Conservation (phyloP, 2,329 filamentous ascomycete genomes). For the Aspergillus awamori region DNA sequence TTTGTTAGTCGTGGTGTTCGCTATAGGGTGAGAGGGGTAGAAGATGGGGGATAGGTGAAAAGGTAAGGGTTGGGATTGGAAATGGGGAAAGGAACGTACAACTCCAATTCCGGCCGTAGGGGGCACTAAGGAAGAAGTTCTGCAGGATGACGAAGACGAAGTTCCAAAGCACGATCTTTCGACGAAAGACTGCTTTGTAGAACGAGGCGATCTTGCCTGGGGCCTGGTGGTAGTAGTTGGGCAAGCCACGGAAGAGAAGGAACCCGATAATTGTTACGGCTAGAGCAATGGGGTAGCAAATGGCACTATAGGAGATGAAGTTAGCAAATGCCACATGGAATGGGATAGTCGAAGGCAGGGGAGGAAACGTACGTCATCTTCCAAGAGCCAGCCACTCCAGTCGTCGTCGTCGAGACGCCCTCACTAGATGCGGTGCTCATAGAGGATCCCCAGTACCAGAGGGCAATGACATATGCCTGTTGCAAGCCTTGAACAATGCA, state of each 20-base stretch:
- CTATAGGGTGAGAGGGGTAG: too few species aligned
- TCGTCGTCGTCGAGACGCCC: conserved; percentile 41
- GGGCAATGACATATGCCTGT: conserved; percentile 64
- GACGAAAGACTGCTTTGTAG: conserved; percentile 62
- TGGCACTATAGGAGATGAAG: conserved; percentile 38
- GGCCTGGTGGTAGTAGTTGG: conserved; percentile 65
- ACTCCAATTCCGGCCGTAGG: conserved; percentile 67
- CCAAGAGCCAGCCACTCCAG: conserved; percentile 44
- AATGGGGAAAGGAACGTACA: conserved; percentile 30
- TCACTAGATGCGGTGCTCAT: conserved; percentile 50
- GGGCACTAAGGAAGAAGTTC: conserved; percentile 67
- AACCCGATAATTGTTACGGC: conserved; percentile 58
- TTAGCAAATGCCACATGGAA: conserved; percentile 17
- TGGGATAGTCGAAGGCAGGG: too few species aligned
- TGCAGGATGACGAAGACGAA: conserved; percentile 64
- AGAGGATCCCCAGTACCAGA: conserved; percentile 68
- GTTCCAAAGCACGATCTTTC: conserved; percentile 53
- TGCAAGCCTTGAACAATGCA: conserved; percentile 67
- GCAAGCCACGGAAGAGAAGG: conserved; percentile 61
- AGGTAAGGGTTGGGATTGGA: too few species aligned
- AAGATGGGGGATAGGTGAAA: too few species aligned
- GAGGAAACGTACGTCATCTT: conserved; percentile 36
- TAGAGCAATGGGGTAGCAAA: conserved; percentile 59
- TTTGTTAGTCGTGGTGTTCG: too few species aligned
- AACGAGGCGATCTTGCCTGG: conserved; percentile 67